Percentiles rank a stretch among this genome's conserved stretches.
Conservation (phyloP, 345 rosid species). For the Sisymbrium altissimum region DNA sequence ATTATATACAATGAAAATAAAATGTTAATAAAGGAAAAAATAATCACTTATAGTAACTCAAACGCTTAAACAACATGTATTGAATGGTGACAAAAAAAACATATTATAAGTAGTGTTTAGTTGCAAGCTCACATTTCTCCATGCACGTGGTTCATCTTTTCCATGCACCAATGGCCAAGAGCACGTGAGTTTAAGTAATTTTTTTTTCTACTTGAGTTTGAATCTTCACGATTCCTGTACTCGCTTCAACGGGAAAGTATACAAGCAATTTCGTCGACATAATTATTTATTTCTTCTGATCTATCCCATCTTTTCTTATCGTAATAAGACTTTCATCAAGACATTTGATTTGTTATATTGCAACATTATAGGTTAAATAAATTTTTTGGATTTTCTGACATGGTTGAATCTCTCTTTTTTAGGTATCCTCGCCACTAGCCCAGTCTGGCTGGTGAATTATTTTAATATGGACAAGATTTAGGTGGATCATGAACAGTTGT, state of each 20-base stretch:
- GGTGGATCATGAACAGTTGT: constrained; percentile 18
- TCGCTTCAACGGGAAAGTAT: not conserved
- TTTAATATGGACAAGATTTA: not conserved
- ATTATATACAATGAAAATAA: not conserved
- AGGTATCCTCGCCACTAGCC: not conserved
- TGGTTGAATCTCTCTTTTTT: not conserved
- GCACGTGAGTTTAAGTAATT: constrained; percentile 4
- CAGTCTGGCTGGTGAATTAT: not conserved
- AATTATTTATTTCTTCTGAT: not conserved
- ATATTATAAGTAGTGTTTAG: not conserved
- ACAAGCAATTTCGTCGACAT: not conserved
- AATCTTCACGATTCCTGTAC: not conserved
- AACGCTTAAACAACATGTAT: not conserved
- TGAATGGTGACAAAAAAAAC: not conserved
- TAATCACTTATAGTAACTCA: not conserved
- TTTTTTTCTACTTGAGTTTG: not conserved
- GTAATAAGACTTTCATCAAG: not conserved
- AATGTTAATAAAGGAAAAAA: not conserved
- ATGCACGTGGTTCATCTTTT: constrained; percentile 21
- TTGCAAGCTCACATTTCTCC: not conserved
- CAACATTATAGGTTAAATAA: not conserved
- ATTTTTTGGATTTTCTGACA: not conserved
- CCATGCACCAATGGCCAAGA: constrained; percentile 12
- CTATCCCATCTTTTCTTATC: not conserved
- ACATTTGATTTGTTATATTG: not conserved